phyloP scores from a whole-genome alignment of 805 yeast species.

The Candida sanyiensis region DNA sequence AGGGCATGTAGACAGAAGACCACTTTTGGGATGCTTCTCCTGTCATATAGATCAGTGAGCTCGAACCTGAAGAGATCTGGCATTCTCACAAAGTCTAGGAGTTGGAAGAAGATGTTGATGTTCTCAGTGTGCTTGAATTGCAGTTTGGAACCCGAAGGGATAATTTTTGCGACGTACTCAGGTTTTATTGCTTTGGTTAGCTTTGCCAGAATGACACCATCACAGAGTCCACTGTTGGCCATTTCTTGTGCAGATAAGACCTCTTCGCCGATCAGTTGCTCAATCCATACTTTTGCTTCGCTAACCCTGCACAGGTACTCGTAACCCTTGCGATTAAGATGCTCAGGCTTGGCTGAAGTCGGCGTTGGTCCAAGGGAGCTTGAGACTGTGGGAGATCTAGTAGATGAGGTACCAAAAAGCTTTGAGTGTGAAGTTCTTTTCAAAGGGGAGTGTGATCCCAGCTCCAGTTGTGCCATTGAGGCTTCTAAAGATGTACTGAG shows the following conservation, averaged over 20 bases:
- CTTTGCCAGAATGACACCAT: constrained; percentile 83
- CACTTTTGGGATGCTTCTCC: constrained; percentile 88
- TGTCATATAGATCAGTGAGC: constrained; percentile 87
- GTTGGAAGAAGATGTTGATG: constrained; percentile 72
- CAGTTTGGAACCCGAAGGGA: constrained; percentile 53
- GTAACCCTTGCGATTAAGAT: constrained; percentile 40
- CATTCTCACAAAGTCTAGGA: constrained; percentile 62
- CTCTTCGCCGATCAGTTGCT: constrained; percentile 49
- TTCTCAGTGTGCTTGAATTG: constrained; percentile 92
- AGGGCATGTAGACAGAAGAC: constrained; percentile 90
- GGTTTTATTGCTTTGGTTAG: constrained; percentile 71
- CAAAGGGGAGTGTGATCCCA: constrained; percentile 25
- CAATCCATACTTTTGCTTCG: constrained; percentile 81
- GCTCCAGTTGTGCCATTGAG: constrained; percentile 19
- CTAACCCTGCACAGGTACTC: constrained; percentile 76
- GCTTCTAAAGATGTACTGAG: constrained; percentile 12
- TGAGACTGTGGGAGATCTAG: constrained; percentile 14
- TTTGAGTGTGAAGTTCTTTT: constrained; percentile 14
- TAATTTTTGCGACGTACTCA: constrained; percentile 46
- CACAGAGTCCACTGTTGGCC: constrained; percentile 55
- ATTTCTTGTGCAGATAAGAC: constrained; percentile 54
- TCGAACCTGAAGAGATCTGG: constrained; percentile 90
- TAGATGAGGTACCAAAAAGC: background rate
- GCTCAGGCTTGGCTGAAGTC: background rate
- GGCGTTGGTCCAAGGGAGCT: constrained; percentile 2